phyloP scores from a whole-genome alignment of 805 yeast species.

The Yarrowia sp. region DNA sequence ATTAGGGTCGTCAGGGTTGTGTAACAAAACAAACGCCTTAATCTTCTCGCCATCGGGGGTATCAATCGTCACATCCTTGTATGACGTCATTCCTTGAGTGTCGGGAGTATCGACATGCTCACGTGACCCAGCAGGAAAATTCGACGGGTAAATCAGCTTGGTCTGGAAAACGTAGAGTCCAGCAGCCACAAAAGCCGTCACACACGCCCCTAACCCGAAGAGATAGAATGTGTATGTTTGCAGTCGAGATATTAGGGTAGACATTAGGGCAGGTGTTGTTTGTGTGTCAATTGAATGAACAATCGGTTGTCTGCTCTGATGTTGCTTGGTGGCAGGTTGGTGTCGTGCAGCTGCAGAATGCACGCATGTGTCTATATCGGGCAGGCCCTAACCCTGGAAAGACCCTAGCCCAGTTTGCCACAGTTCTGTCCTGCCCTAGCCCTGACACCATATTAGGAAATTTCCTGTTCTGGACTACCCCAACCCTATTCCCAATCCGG shows the following conservation, averaged over 20 bases:
- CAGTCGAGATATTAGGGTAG: not conserved
- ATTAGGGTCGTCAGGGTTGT: slow-evolving; percentile 38
- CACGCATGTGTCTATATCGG: too few species aligned
- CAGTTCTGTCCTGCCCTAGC: too few species aligned
- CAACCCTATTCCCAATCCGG: too few species aligned
- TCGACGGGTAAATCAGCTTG: slow-evolving; percentile 77
- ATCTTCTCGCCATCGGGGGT: slow-evolving; percentile 71
- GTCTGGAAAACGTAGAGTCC: slow-evolving; percentile 47
- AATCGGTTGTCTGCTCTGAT: too few species aligned
- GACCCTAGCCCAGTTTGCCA: too few species aligned
- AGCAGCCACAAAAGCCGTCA: slow-evolving; percentile 27
- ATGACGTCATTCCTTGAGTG: slow-evolving; percentile 56
- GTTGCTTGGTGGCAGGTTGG: too few species aligned
- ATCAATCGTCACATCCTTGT: slow-evolving; percentile 54
- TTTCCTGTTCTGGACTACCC: too few species aligned
- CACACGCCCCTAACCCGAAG: slow-evolving; percentile 25
- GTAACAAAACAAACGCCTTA: slow-evolving; percentile 57
- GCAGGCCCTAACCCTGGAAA: too few species aligned
- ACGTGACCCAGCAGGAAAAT: slow-evolving; percentile 68
- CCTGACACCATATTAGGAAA: too few species aligned
- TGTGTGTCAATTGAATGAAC: too few species aligned
- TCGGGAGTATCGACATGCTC: slow-evolving; percentile 74
- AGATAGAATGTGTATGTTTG: not conserved
- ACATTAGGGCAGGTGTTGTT: not conserved
- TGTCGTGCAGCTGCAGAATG: too few species aligned